These are phyloP conservation scores for Pseudozyma pruni DNA, from an alignment of 1,284 basidiomycete species.

Conservation along the genomic window DNA sequence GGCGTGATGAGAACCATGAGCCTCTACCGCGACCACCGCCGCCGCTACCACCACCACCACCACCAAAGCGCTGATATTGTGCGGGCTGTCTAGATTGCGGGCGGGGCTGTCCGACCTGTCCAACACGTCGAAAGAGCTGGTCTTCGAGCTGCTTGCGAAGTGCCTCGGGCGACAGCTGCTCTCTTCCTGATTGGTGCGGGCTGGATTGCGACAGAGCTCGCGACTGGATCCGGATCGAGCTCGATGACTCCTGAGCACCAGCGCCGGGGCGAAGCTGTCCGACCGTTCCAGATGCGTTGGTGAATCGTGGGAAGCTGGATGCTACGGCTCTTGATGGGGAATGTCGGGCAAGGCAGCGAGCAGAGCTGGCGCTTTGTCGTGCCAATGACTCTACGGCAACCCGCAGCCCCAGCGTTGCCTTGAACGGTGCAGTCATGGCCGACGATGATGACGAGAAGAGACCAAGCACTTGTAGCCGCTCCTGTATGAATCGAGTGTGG, in stretches of 20 bases:
- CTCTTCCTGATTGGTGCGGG: conserved; percentile 3
- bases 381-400: conserved; percentile 2
- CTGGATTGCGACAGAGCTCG: conserved; percentile 5
- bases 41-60: conserved; percentile 10
- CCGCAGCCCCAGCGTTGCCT: not conserved
- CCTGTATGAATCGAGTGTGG: too few relatives aligned
- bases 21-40: conserved; percentile 9
- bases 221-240: not conserved
- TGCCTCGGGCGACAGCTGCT: conserved; percentile 26
- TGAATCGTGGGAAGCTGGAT: too few relatives aligned
- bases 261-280: too few relatives aligned
- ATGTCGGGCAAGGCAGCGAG: not conserved
- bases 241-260: conserved; percentile 2
- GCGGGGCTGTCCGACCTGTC: conserved; percentile 14
- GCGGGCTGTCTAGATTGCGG: conserved; percentile 9
- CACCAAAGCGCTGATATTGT: conserved; percentile 39
- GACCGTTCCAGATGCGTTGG: too few relatives aligned
- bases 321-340: not conserved
- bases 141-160: conserved; percentile 35
- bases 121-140: conserved; percentile 34
- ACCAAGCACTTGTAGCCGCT: too few relatives aligned
- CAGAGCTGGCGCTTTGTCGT: not conserved
- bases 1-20: conserved; percentile 22
- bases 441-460: not conserved
- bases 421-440: conserved; percentile 11